phyloP scores from a whole-genome alignment of 345 rosid genomes.

The Eucalyptus tenuipes region DNA sequence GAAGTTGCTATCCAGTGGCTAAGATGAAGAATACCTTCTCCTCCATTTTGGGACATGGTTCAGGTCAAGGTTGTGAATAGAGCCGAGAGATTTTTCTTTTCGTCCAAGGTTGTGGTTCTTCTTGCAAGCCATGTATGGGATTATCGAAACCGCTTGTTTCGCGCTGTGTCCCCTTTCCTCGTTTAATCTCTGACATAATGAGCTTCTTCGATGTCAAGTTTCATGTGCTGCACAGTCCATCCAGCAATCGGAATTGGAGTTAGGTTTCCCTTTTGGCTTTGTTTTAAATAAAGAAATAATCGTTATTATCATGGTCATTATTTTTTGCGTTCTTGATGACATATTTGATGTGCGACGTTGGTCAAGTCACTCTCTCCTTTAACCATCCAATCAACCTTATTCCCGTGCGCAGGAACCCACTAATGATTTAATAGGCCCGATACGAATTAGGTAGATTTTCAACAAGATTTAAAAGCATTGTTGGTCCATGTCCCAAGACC shows the following conservation, averaged over 20 bases:
- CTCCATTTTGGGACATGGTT: constrained; percentile 16
- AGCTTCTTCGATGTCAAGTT: not conserved
- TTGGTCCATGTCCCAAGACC: not conserved
- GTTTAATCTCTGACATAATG: constrained; percentile 4
- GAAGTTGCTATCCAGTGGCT: constrained; percentile 28
- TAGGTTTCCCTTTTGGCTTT: not conserved
- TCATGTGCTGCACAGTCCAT: not conserved
- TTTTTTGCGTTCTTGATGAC: not conserved
- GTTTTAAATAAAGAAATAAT: not conserved
- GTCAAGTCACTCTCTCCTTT: not conserved
- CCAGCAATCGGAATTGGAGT: not conserved
- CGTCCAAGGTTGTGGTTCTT: not conserved
- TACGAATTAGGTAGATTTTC: not conserved
- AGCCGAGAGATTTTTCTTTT: not conserved
- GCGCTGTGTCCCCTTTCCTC: not conserved
- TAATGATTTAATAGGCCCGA: not conserved
- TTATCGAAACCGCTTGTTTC: not conserved
- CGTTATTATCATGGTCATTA: not conserved
- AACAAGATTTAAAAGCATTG: not conserved
- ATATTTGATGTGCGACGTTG: not conserved
- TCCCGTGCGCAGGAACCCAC: not conserved
- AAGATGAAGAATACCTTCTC: constrained; percentile 32
- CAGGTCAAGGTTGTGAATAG: not conserved
- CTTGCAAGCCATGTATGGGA: not conserved
- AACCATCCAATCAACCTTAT: not conserved